Evolutionary conservation across 805 yeast species (phyloP), one percentile per base, ranked within the genome.

Genomic region (Wickerhamomyces rabaulensis): DNA sequence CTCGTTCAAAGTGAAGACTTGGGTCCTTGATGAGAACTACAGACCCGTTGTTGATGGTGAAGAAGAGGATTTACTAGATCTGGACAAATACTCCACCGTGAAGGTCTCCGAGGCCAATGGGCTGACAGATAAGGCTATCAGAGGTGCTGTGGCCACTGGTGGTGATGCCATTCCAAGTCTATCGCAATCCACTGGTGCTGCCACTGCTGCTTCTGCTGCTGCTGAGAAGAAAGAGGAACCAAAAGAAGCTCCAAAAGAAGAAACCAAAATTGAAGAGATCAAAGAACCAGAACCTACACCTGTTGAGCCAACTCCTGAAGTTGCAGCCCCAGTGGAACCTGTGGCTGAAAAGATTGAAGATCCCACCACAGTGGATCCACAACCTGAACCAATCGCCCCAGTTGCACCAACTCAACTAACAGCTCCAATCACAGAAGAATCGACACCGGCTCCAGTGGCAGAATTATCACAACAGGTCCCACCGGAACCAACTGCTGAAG

Each of bases 111-210:
- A 51, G 4, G 35, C 40, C 16, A 61, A 56, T 33, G 69, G 65
- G 8, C 60, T 75, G 19, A 66, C 73, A 4, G 74, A 69, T 36
- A 73, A 67, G 25, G 80, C 75, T 47, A 75, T 76, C 38, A 68
- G 80, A 56, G 82, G 79, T 12, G 82, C 82, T 6, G 80, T 75
- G 6, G 78, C 77, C 9, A 64, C 62, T 19, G 66, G 65, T 21
- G 76, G 69, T 42, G 65, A 67, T 40, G 63, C 76, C 1, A 71
- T 73, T 51, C 74, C 77, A 3, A 78, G 79, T 4, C 64, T 75
- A 17, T 61, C 71, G 0, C 63, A 63, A 46, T 40, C 48, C 19
- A 47, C 53, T 20, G 53, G 47, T 31, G 47, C n/a, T 6, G 38
- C 36, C 9, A 26, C 38, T 25, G 42, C 29, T 21, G 27, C 25